phyloP scores from a whole-genome alignment of 306 rosid genomes.

The Hippophae rhamnoides region DNA sequence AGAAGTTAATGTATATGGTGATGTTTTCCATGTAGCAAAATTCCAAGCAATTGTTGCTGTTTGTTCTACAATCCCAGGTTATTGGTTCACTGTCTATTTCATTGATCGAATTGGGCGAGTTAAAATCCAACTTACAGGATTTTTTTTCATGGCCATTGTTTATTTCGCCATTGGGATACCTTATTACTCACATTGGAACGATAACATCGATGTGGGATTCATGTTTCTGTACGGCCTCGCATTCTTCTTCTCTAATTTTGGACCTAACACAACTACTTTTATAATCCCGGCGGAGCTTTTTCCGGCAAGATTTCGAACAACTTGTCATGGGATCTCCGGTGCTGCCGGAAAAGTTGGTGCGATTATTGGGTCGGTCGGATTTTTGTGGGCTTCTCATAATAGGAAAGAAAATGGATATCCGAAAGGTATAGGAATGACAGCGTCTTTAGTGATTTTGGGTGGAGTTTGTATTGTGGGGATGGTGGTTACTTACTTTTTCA shows the following conservation, averaged over 20 bases:
- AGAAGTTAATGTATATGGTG: conserved; percentile 13
- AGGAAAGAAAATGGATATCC: conserved; percentile 15
- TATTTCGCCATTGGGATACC: conserved; percentile 49
- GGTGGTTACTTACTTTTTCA: conserved; percentile 45
- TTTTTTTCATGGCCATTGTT: conserved; percentile 42
- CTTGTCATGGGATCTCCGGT: conserved; percentile 78
- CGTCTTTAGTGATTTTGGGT: conserved; percentile 38
- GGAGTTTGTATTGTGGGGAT: conserved; percentile 52
- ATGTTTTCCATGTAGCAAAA: conserved; percentile 31
- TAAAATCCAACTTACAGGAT: conserved; percentile 55
- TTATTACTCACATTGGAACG: conserved; percentile 33
- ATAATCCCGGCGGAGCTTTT: conserved; percentile 72
- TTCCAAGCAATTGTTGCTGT: conserved; percentile 50
- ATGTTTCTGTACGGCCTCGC: conserved; percentile 54
- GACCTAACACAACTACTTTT: conserved; percentile 88
- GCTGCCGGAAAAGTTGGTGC: conserved; percentile 67
- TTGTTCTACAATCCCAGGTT: conserved; percentile 68
- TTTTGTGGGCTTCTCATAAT: conserved; percentile 40
- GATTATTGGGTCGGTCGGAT: conserved; percentile 57
- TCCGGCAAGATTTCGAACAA: conserved; percentile 67
- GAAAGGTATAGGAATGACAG: too few species aligned
- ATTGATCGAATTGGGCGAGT: conserved; percentile 43
- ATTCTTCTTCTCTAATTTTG: conserved; percentile 74
- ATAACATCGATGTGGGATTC: conserved; percentile 5
- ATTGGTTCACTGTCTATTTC: conserved; percentile 35